Conservation (phyloP, 1,284 basidiomycete genomes). For the Apiotrichum akiyoshidainum region DNA sequence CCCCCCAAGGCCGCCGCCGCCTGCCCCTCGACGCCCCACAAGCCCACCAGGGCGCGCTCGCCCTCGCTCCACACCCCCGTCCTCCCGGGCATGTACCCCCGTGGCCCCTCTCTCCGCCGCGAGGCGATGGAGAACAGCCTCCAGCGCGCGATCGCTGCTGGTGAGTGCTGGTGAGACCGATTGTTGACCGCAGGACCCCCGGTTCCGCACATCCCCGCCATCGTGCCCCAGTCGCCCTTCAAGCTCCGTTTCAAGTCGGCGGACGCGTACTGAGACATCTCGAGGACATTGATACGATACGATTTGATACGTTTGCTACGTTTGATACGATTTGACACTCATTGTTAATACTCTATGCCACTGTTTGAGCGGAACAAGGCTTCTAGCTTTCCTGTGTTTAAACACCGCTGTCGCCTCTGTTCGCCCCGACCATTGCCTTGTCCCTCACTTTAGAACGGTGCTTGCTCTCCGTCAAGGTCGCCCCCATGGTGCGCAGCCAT, state of each 20-base stretch:
- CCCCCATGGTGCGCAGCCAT: too few species aligned
- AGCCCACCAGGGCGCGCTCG: neutral
- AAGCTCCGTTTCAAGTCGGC: neutral
- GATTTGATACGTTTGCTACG: neutral
- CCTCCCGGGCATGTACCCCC: conserved; percentile 1
- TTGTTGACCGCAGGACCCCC: neutral
- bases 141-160: neutral
- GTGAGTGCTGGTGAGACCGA: too few species aligned
- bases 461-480: too few species aligned
- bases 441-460: too few species aligned
- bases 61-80: neutral
- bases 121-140: conserved; percentile 1
- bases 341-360: too few species aligned
- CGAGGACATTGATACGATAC: too few species aligned
- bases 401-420: too few species aligned
- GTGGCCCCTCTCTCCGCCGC: neutral
- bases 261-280: neutral
- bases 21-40: neutral
- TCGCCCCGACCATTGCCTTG: too few species aligned
- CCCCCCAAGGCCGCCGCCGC: neutral
- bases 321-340: too few species aligned
- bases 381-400: too few species aligned
- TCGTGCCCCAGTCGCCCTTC: neutral
- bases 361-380: too few species aligned
- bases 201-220: neutral